These are phyloP conservation scores for Erodium texanum DNA, from an alignment of 441 rosid species.

Conservation along the genomic window DNA sequence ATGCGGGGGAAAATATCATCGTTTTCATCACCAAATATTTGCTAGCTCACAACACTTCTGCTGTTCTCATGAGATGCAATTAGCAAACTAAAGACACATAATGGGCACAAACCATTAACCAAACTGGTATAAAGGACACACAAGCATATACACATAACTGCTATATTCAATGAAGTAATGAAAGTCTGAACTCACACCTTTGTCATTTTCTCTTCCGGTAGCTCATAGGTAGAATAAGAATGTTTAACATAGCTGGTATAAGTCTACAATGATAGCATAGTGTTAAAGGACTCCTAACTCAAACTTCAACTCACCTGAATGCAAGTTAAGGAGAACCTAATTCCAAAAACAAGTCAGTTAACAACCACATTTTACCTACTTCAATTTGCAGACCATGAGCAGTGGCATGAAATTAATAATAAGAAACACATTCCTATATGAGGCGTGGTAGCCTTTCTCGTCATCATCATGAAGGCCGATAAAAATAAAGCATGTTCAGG, in stretches of 20 bases:
- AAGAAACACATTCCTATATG: neutral
- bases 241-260: constrained; percentile 33
- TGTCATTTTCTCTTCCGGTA: constrained; percentile 61
- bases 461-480: too few relatives aligned
- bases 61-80: constrained; percentile 6
- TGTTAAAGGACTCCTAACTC: too few relatives aligned
- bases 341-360: neutral
- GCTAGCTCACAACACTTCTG: too few relatives aligned
- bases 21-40: too few relatives aligned
- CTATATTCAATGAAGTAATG: neutral
- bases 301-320: neutral
- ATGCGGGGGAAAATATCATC: too few relatives aligned
- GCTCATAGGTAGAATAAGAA: constrained; percentile 66
- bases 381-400: neutral
- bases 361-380: neutral
- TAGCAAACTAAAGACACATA: neutral
- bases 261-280: too few relatives aligned
- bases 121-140: neutral
- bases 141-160: neutral
- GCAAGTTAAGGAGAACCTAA: neutral
- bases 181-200: constrained; percentile 41
- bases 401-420: neutral
- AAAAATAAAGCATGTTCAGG: too few relatives aligned
- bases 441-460: too few relatives aligned
- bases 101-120: neutral